Base-by-base conservation (phyloP, 257 asterid genomes). In the Solanum piurae region DNA sequence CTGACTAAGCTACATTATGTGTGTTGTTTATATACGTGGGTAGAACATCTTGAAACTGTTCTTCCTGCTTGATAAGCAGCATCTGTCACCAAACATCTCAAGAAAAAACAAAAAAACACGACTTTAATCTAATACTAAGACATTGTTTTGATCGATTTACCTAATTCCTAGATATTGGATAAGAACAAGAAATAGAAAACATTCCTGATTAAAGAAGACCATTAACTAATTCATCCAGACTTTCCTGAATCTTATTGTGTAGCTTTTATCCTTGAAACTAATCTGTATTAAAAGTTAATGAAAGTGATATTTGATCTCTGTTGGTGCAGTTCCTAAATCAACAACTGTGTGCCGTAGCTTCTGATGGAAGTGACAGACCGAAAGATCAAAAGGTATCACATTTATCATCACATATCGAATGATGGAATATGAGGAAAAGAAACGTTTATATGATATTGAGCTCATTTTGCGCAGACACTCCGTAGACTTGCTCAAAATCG, bases 401-500 rank as follows among this genome's bases (percentile, higher is more conserved):
- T 12, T 68, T 86, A 64, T 84, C 34, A 18, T 76, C 36, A n/a
- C 36, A 76, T 44, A 42, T 27, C 20, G 27, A 29, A 49, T 80
- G 29, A 18, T 31, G 25, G 11, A 80, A 46, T 46, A 27, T 80
- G 85, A 46, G 68, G 40, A 49, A 80, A 46, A 27, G 42, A 16
- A 80, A 46, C 5, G 12, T 80, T 46, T 9, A 29, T 84, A 18
- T 91, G 76, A 92, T 60, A 38, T 90, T 69, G 71, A 29, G 44
- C 87, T 86, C 91, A 82, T 52, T 20, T 83, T 72, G 49, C 29
- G 89, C 91, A 92, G 94, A 90, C 98, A 84, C 96, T 95, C 52
- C 99, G 99, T 72, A 92, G 99, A 92, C 98, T 97, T 83, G 99
- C 99, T 86, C 99, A 97, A 94, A 97, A 97, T 90, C 99, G 99